Percentiles rank a stretch among this genome's conserved stretches.
Evolutionary conservation across 129 eudicot genomes (phyloP).

Genomic region (Helianthus tuberosus): DNA sequence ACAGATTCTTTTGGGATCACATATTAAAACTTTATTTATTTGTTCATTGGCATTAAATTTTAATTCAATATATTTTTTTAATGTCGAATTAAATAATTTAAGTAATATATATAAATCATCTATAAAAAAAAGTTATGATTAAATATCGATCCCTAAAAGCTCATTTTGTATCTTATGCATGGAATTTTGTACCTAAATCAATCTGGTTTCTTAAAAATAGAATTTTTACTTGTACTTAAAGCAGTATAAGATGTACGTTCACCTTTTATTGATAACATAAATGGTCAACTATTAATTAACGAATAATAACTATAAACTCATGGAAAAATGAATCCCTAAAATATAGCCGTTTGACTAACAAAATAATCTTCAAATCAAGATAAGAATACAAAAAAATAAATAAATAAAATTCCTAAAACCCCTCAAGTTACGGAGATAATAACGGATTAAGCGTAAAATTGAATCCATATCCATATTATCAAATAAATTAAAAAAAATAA

Average conservation of each 20-base stretch:
- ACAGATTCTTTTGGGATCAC: neutral
- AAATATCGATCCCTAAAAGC: neutral
- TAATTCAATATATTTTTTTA: neutral
- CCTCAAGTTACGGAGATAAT: conserved; percentile 16
- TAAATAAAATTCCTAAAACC: neutral
- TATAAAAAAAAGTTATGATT: neutral
- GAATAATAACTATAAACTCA: neutral
- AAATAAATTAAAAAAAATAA: conserved; percentile 2
- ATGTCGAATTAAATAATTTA: neutral
- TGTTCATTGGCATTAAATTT: conserved; percentile 13
- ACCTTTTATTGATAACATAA: neutral
- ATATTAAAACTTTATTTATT: neutral
- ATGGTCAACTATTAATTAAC: conserved; percentile 22
- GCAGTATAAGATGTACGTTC: neutral
- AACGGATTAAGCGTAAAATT: conserved; percentile 24
- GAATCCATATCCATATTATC: conserved; percentile 7
- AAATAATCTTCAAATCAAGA: neutral
- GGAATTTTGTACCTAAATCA: conserved; percentile 13
- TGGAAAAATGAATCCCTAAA: neutral
- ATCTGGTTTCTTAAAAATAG: neutral
- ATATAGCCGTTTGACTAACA: neutral
- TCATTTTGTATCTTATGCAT: conserved; percentile 20
- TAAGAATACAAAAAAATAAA: neutral
- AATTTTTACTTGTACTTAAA: neutral
- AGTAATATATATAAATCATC: no score